phyloP scores from a whole-genome alignment of 2,329 filamentous ascomycete species.

The Westerdykella aurantiaca region DNA sequence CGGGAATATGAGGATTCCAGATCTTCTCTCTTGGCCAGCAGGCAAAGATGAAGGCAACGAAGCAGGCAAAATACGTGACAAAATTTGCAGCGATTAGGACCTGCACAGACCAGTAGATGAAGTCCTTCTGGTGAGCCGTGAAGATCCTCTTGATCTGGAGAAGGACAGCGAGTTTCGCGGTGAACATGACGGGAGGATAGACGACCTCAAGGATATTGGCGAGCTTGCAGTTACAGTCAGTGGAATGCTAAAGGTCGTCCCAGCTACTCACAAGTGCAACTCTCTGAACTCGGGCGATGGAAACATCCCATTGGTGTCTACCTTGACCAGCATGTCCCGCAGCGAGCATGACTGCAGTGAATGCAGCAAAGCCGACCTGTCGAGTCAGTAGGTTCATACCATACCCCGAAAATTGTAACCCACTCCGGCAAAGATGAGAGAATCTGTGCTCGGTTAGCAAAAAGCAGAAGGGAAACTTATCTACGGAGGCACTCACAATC shows the following conservation, averaged over 20 bases:
- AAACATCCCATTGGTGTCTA: slow-evolving; percentile 6
- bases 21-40: slow-evolving; percentile 21
- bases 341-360: slow-evolving; percentile 1
- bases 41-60: slow-evolving; percentile 17
- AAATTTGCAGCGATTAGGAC: slow-evolving; percentile 15
- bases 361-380: slow-evolving; percentile 5
- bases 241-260: not conserved
- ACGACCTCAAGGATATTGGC: slow-evolving; percentile 9
- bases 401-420: too few relatives aligned
- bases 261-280: not conserved
- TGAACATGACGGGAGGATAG: slow-evolving; percentile 13
- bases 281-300: not conserved
- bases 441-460: too few relatives aligned
- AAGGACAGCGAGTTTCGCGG: slow-evolving; percentile 15
- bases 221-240: slow-evolving; percentile 1
- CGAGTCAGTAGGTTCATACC: too few relatives aligned
- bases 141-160: slow-evolving; percentile 16
- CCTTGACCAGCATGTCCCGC: slow-evolving; percentile 1
- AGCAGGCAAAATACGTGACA: slow-evolving; percentile 11
- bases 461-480: too few relatives aligned
- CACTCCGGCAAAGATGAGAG: too few relatives aligned
- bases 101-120: slow-evolving; percentile 13
- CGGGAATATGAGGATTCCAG: slow-evolving; percentile 9
- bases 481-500: too few relatives aligned
- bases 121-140: slow-evolving; percentile 4